These are phyloP conservation scores for Ensete ventricosum DNA, from an alignment of 176 grass and related monocot genomes.

Conservation along the genomic window DNA sequence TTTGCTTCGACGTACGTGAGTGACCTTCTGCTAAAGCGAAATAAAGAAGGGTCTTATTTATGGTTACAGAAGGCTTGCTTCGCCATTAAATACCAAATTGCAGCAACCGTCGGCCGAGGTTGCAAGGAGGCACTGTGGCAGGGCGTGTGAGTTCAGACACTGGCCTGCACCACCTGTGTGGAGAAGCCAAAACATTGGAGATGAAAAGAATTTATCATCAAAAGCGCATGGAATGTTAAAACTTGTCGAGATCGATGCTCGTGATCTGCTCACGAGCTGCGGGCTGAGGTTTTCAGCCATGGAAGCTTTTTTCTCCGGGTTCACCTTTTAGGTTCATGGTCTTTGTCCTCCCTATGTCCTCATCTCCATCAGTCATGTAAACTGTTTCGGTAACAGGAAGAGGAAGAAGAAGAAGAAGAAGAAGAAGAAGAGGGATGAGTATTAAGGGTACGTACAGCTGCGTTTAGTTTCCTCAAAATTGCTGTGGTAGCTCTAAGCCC, in stretches of 20 bases:
- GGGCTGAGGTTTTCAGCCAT: too few species aligned
- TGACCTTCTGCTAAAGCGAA: background rate
- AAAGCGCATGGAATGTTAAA: background rate
- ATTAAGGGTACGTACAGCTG: too few species aligned
- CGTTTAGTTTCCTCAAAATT: background rate
- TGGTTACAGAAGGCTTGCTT: background rate
- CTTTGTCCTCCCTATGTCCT: too few species aligned
- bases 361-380: too few species aligned
- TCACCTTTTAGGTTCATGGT: too few species aligned
- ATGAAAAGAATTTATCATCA: background rate
- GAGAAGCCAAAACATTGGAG: background rate
- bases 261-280: constrained; percentile 5
- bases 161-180: background rate
- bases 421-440: too few species aligned
- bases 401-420: too few species aligned
- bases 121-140: background rate
- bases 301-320: too few species aligned
- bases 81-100: constrained; percentile 10
- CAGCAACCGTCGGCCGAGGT: background rate
- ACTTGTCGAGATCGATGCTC: constrained; percentile 1
- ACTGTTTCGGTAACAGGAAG: too few species aligned
- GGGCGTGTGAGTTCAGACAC: background rate
- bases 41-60: background rate
- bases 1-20: background rate
- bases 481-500: background rate